These are phyloP conservation scores for Phellinidium pouzarii DNA, from an alignment of 1,284 basidiomycete genomes.

Conservation along the genomic window DNA sequence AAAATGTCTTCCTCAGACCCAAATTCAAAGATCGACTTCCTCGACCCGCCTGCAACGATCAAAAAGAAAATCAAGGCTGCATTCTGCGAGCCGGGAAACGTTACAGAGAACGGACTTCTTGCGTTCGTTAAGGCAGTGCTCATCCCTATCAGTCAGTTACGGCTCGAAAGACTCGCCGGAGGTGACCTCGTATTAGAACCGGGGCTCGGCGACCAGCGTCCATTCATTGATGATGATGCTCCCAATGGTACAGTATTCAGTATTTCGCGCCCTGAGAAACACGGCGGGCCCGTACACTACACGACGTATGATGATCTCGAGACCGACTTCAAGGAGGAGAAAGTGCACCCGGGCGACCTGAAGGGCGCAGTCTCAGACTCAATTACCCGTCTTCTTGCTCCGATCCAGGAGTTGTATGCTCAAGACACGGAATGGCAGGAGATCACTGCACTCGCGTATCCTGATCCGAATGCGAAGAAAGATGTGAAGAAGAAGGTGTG, in stretches of 20 bases:
- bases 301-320: slow-evolving; percentile 59
- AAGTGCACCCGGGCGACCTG: slow-evolving; percentile 86
- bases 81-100: slow-evolving; percentile 92
- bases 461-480: slow-evolving; percentile 60
- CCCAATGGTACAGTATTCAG: slow-evolving; percentile 83
- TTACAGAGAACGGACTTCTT: slow-evolving; percentile 86
- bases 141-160: slow-evolving; percentile 80
- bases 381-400: slow-evolving; percentile 74
- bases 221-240: slow-evolving; percentile 61
- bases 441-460: slow-evolving; percentile 80
- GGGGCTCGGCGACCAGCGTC: slow-evolving; percentile 42
- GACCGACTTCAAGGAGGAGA: slow-evolving; percentile 71
- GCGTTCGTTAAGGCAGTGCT: slow-evolving; percentile 86
- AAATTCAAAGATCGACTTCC: slow-evolving; percentile 96
- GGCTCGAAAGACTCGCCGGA: slow-evolving; percentile 49
- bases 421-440: slow-evolving; percentile 77
- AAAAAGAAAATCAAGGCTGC: slow-evolving; percentile 90
- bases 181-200: slow-evolving; percentile 36
- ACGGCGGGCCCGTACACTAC: slow-evolving; percentile 83
- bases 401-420: slow-evolving; percentile 76
- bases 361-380: slow-evolving; percentile 79
- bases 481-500: slow-evolving; percentile 58
- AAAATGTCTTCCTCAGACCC: slow-evolving; percentile 99
- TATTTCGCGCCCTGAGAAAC: slow-evolving; percentile 71
- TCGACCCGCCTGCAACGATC: slow-evolving; percentile 81